phyloP scores from a whole-genome alignment of 495 filamentous ascomycete genomes.

The Annulohypoxylon nitens region DNA sequence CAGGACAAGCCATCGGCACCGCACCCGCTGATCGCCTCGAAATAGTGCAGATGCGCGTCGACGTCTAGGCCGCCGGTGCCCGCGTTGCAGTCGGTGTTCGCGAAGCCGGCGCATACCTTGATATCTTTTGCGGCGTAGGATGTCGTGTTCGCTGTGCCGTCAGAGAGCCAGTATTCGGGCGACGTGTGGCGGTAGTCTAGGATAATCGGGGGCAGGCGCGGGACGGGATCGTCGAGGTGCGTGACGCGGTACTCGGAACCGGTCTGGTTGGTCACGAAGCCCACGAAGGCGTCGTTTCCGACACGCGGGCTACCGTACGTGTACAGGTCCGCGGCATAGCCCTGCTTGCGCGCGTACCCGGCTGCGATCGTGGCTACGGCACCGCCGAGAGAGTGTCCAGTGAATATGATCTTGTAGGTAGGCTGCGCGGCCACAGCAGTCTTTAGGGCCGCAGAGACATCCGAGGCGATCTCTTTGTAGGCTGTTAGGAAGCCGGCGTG shows the following conservation, averaged over 20 bases:
- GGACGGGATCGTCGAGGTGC: constrained; percentile 75
- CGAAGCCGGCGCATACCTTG: constrained; percentile 54
- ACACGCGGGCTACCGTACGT: constrained; percentile 78
- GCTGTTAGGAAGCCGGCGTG: constrained; percentile 58
- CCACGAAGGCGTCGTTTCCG: constrained; percentile 68
- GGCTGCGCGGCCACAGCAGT: constrained; percentile 57
- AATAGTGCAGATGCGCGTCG: constrained; percentile 55
- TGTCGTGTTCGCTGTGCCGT: constrained; percentile 36
- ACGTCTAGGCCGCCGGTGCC: constrained; percentile 51
- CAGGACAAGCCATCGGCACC: constrained; percentile 34
- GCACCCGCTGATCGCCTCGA: constrained; percentile 54
- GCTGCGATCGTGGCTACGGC: constrained; percentile 74
- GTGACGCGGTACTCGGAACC: constrained; percentile 73
- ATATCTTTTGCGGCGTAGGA: constrained; percentile 51
- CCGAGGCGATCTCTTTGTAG: constrained; percentile 52
- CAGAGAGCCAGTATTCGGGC: constrained; percentile 74
- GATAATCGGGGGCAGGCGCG: constrained; percentile 69
- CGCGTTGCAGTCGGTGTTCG: constrained; percentile 58
- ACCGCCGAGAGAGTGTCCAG: constrained; percentile 78
- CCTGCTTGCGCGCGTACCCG: constrained; percentile 66
- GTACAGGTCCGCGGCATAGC: constrained; percentile 62
- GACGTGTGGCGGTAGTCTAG: constrained; percentile 71
- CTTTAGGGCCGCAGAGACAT: constrained; percentile 43
- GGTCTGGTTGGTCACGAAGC: constrained; percentile 65
- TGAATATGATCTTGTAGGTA: constrained; percentile 67